Evolutionary conservation across 2,329 filamentous ascomycete genomes (phyloP).

Genomic region (Juglanconis oblonga): DNA sequence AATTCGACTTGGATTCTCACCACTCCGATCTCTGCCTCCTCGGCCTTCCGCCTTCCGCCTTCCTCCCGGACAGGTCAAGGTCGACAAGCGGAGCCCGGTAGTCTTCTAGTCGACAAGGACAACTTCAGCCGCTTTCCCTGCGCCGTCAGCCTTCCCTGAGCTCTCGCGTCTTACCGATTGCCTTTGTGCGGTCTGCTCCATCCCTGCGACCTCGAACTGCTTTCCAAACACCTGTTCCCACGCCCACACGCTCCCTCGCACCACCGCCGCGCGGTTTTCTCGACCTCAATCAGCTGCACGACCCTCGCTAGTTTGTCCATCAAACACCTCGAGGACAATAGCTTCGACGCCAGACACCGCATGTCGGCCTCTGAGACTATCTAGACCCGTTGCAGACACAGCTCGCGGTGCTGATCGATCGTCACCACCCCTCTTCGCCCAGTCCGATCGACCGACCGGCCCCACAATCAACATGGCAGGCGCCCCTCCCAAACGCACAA

Average conservation of each 20-base stretch:
- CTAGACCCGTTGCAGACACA: slow-evolving; percentile 15
- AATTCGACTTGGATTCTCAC: neutral
- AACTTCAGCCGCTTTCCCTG: neutral
- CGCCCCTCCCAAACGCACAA: slow-evolving; percentile 39
- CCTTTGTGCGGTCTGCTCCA: slow-evolving; percentile 1
- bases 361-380: slow-evolving; percentile 10
- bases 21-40: neutral
- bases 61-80: neutral
- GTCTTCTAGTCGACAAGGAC: neutral
- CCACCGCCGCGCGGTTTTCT: slow-evolving; percentile 14
- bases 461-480: slow-evolving; percentile 25
- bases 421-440: slow-evolving; percentile 6
- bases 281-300: slow-evolving; percentile 1
- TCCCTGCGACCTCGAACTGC: slow-evolving; percentile 9
- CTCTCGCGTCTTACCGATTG: slow-evolving; percentile 8
- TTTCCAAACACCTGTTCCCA: slow-evolving; percentile 1
- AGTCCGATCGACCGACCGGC: slow-evolving; percentile 9
- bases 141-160: neutral
- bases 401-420: slow-evolving; percentile 13
- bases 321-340: slow-evolving; percentile 6
- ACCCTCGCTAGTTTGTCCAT: slow-evolving; percentile 1
- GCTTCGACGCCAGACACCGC: slow-evolving; percentile 12
- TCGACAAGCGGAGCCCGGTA: slow-evolving; percentile 3
- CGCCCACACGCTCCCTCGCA: slow-evolving; percentile 3
- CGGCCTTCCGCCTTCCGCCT: neutral